Conservation (phyloP, 768 basidiomycete genomes). For the Naganishia friedmannii region DNA sequence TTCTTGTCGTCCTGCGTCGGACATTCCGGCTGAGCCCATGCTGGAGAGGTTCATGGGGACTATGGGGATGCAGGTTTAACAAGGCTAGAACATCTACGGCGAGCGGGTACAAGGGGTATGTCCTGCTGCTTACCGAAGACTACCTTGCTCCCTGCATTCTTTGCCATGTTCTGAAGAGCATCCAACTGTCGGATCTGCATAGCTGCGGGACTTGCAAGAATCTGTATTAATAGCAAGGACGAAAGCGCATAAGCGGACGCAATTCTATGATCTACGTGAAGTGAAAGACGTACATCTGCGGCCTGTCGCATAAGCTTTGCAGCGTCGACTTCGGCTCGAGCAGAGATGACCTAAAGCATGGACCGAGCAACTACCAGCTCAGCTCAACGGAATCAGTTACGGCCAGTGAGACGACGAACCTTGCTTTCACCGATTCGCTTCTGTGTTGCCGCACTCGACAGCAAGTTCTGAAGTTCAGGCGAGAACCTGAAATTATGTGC, state of each 20-base stretch:
- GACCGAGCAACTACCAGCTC: neutral
- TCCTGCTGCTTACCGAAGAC: conserved; percentile 61
- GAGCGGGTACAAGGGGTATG: neutral
- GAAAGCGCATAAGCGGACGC: neutral
- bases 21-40: conserved; percentile 7
- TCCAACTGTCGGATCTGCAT: conserved; percentile 98
- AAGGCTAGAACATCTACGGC: neutral
- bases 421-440: conserved; percentile 96
- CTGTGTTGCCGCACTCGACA: conserved; percentile 93
- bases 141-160: conserved; percentile 81
- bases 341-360: conserved; percentile 71
- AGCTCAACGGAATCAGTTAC: conserved; percentile 32
- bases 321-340: conserved; percentile 90
- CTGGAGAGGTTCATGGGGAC: conserved; percentile 12
- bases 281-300: conserved; percentile 72
- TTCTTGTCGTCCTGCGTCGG: conserved; percentile 19
- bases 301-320: conserved; percentile 95
- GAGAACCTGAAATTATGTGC: conserved; percentile 64
- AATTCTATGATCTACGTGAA: conserved; percentile 7
- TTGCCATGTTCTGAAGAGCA: conserved; percentile 91
- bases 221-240: conserved; percentile 28
- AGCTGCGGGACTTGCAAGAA: conserved; percentile 77
- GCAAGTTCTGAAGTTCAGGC: conserved; percentile 78
- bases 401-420: conserved; percentile 32
- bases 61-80: neutral